These are phyloP conservation scores for Nicotiana knightiana DNA, from an alignment of 257 asterid species.

Conservation along the genomic window DNA sequence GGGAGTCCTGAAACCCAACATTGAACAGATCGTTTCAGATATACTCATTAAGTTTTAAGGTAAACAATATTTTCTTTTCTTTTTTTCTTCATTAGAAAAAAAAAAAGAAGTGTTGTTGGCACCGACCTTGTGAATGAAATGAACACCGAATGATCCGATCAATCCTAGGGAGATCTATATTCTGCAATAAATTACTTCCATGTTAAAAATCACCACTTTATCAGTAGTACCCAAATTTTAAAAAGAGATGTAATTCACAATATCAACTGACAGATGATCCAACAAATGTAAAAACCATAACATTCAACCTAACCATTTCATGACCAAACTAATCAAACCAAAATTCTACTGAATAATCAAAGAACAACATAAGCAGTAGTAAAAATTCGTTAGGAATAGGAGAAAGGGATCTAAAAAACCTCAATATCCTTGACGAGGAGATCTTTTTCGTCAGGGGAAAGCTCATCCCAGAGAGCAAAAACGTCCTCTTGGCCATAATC, in stretches of 20 bases:
- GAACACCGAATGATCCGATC: slow-evolving; percentile 90
- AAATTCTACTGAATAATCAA: not conserved
- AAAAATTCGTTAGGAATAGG: not conserved
- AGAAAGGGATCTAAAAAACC: slow-evolving; percentile 24
- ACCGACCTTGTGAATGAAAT: slow-evolving; percentile 70
- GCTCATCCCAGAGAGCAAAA: slow-evolving; percentile 84
- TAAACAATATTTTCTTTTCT: not conserved
- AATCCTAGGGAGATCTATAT: slow-evolving; percentile 77
- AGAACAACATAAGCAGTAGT: too few species aligned
- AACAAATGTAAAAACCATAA: not conserved
- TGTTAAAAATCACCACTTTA: not conserved
- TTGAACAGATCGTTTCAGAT: not conserved
- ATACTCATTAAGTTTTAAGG: not conserved
- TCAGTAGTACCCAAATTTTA: not conserved
- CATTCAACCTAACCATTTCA: not conserved
- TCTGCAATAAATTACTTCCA: slow-evolving; percentile 40
- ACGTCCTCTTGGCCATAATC: slow-evolving; percentile 95
- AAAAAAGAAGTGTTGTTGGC: not conserved
- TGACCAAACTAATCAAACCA: not conserved
- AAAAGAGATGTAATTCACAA: not conserved
- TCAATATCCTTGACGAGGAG: slow-evolving; percentile 77
- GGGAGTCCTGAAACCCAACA: slow-evolving; percentile 51
- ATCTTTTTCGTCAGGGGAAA: slow-evolving; percentile 64
- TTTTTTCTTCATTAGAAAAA: not conserved
- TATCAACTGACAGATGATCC: not conserved